phyloP scores from a whole-genome alignment of 2,329 filamentous ascomycete species.

The Arthroderma uncinatum region DNA sequence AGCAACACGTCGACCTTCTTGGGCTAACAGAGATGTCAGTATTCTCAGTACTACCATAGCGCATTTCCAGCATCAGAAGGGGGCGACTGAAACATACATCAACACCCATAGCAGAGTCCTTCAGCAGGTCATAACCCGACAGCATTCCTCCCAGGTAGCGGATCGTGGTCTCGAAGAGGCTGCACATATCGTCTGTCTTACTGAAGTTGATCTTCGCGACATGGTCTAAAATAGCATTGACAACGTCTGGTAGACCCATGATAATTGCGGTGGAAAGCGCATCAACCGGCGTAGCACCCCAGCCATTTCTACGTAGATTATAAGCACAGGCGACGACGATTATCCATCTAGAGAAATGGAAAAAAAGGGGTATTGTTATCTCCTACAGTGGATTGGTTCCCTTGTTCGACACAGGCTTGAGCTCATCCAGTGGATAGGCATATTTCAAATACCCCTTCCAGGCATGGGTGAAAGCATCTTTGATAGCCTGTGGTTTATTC shows the following conservation, averaged over 20 bases:
- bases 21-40: constrained; percentile 5
- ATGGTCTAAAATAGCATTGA: constrained; percentile 59
- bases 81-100: constrained; percentile 23
- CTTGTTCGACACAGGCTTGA: constrained; percentile 55
- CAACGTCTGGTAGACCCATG: constrained; percentile 58
- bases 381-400: constrained; percentile 58
- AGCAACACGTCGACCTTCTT: constrained; percentile 39
- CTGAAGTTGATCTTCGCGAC: constrained; percentile 62
- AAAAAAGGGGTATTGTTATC: background rate
- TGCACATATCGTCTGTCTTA: constrained; percentile 50
- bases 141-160: constrained; percentile 73
- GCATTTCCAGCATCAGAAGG: background rate
- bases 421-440: constrained; percentile 67
- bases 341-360: background rate
- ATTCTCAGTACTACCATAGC: background rate
- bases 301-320: constrained; percentile 54
- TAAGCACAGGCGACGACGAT: background rate
- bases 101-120: constrained; percentile 47
- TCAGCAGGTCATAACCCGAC: constrained; percentile 58
- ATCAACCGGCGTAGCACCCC: constrained; percentile 75
- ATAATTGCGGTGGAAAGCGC: constrained; percentile 68
- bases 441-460: constrained; percentile 64
- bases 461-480: constrained; percentile 56
- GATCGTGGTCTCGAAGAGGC: constrained; percentile 83
- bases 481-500: constrained; percentile 49